Percentiles rank a stretch among this genome's conserved stretches.
Conservation (phyloP, 345 rosid species). For the Hypericum perforatum region DNA sequence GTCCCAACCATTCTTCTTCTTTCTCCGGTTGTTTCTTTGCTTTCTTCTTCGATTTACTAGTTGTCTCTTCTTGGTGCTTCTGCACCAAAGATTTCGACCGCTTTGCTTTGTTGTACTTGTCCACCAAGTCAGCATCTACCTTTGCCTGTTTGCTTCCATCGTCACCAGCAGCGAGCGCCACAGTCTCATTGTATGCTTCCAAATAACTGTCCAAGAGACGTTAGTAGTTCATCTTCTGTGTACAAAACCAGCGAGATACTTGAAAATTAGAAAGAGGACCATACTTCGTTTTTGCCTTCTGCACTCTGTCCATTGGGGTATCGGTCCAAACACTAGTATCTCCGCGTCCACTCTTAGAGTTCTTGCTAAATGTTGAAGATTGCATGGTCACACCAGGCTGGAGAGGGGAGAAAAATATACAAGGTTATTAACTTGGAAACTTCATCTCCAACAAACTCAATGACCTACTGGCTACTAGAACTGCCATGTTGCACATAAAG, state of each 20-base stretch:
- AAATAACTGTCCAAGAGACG: slow-evolving; percentile 42
- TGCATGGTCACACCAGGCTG: slow-evolving; percentile 74
- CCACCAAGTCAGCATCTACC: slow-evolving; percentile 75
- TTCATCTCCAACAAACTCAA: too few species aligned
- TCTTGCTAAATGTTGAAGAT: slow-evolving; percentile 57
- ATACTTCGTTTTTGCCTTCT: slow-evolving; percentile 81
- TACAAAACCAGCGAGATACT: neutral
- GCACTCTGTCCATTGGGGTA: slow-evolving; percentile 75
- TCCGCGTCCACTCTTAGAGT: slow-evolving; percentile 69
- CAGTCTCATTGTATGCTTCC: slow-evolving; percentile 77
- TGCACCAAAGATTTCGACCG: slow-evolving; percentile 74
- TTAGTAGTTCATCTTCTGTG: neutral
- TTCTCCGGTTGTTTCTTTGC: slow-evolving; percentile 42
- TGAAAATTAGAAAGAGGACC: slow-evolving; percentile 1
- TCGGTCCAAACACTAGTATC: slow-evolving; percentile 89
- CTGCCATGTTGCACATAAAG: too few species aligned
- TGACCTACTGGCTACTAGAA: too few species aligned
- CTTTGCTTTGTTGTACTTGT: slow-evolving; percentile 75
- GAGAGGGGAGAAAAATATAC: slow-evolving; percentile 12
- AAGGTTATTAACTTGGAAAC: neutral
- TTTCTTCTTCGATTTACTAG: slow-evolving; percentile 45
- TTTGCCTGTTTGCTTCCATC: slow-evolving; percentile 34
- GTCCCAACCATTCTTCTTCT: slow-evolving; percentile 67
- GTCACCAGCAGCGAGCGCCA: slow-evolving; percentile 71
- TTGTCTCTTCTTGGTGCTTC: slow-evolving; percentile 57